Percentiles rank a stretch among this genome's conserved stretches.
Evolutionary conservation across 73 alveolate genomes (phyloP).

Genomic region (Paramecium tetraurelia): DNA sequence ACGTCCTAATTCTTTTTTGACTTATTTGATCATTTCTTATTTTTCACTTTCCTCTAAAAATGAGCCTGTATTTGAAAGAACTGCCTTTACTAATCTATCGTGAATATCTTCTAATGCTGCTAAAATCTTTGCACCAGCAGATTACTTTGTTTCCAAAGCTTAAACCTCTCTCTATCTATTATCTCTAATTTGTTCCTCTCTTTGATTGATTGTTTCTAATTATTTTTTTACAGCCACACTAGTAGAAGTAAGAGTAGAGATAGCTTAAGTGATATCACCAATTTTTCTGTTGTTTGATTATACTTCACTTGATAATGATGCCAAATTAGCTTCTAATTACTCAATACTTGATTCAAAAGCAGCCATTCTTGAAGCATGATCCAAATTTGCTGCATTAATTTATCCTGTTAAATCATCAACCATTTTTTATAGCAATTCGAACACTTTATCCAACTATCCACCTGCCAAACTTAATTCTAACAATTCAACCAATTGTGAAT

Average conservation of each 20-base stretch:
- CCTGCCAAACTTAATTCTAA: conserved; percentile 30
- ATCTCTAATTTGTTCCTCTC: conserved; percentile 8
- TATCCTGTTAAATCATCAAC: conserved; percentile 13
- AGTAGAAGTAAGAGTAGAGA: neutral
- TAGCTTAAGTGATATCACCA: neutral
- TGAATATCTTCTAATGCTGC: neutral
- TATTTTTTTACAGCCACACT: neutral
- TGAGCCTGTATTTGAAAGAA: neutral
- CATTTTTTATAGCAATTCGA: conserved; percentile 1
- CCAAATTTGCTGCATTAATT: neutral
- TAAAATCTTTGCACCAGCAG: conserved; percentile 5
- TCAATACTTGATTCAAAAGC: neutral
- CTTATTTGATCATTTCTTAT: neutral
- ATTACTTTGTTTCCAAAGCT: neutral
- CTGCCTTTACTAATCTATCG: neutral
- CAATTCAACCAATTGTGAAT: conserved; percentile 12
- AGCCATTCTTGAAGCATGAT: neutral
- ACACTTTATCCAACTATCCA: neutral
- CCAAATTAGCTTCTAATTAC: neutral
- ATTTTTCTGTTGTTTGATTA: neutral
- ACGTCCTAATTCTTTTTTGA: neutral
- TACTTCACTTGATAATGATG: neutral
- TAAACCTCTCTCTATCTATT: neutral
- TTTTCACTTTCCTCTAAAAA: neutral
- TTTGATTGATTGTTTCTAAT: neutral